Conservation (phyloP, 2,329 filamentous ascomycete genomes). For the Sclerotinia subarctica region DNA sequence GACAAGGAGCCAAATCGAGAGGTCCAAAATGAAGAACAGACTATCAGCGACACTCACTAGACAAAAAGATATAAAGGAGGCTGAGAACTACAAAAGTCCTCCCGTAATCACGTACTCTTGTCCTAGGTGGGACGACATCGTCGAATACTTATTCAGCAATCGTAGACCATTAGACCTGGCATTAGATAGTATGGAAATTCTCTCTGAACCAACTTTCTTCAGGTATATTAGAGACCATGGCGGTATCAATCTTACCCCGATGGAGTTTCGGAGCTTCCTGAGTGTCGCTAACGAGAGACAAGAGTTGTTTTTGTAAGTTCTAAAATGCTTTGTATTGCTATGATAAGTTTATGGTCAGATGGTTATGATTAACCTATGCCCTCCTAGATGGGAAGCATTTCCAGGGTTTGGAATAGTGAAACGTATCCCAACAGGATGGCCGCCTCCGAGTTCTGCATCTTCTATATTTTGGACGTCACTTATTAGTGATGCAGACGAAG, state of each 20-base stretch:
- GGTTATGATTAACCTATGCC: background rate
- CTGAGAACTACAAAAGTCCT: background rate
- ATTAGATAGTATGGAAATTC: background rate
- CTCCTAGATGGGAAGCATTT: slow-evolving; percentile 7
- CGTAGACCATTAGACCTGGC: background rate
- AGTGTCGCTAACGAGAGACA: background rate
- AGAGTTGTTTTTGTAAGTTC: slow-evolving; percentile 12
- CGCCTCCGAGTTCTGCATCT: background rate
- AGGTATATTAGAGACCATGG: slow-evolving; percentile 3
- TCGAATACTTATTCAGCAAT: background rate
- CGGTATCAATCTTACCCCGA: background rate
- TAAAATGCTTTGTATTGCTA: no score
- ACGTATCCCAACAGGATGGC: slow-evolving; percentile 2
- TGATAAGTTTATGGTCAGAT: no score
- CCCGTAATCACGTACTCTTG: background rate
- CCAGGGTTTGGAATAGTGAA: background rate
- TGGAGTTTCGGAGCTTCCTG: slow-evolving; percentile 5
- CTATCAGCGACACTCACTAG: background rate
- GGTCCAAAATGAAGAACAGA: background rate
- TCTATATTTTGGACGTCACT: background rate
- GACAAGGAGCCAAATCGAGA: background rate
- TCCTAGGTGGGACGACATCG: background rate
- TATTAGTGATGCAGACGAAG: background rate
- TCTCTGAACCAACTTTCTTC: background rate
- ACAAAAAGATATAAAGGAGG: background rate